A percentile compares a stretch with the other conserved stretches of the same genome.
Evolutionary conservation across 1,139 yeast genomes (phyloP).

Genomic region (Kodamaea alishanica): DNA sequence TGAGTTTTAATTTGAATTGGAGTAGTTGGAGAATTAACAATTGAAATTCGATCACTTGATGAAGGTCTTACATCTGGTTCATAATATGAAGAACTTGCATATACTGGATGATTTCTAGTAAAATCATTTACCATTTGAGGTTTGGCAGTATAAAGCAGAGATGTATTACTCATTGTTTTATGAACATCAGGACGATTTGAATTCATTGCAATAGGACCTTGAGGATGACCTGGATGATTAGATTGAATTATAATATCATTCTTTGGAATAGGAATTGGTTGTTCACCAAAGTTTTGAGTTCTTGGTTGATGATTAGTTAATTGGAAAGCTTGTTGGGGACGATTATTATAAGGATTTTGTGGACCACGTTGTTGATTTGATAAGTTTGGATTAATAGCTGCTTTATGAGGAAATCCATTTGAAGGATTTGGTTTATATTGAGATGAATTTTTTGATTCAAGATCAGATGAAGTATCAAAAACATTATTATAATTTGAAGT

Average conservation of each 20-base stretch:
- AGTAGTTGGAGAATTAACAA: slow-evolving; percentile 23
- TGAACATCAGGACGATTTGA: slow-evolving; percentile 1
- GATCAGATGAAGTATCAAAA: slow-evolving; percentile 3
- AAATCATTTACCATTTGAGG: slow-evolving; percentile 38
- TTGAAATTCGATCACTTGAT: slow-evolving; percentile 6
- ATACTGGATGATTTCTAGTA: slow-evolving; percentile 18
- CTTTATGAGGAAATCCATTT: not conserved
- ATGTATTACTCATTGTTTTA: slow-evolving; percentile 14
- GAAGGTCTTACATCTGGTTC: slow-evolving; percentile 9
- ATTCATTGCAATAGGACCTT: no score
- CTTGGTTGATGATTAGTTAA: slow-evolving; percentile 5
- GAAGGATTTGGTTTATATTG: not conserved
- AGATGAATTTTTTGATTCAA: slow-evolving; percentile 3
- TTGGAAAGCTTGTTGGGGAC: slow-evolving; percentile 2
- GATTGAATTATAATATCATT: no score
- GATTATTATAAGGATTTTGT: not conserved
- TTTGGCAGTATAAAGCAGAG: slow-evolving; percentile 30
- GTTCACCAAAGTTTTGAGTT: slow-evolving; percentile 9
- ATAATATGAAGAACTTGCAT: slow-evolving; percentile 10
- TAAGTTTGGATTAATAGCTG: not conserved
- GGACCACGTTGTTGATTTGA: not conserved
- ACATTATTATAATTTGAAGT: slow-evolving; percentile 1
- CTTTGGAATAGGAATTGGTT: slow-evolving; percentile 1
- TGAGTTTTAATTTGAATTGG: slow-evolving; percentile 20
- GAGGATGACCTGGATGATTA: no score